Base-by-base conservation (phyloP, 2,329 filamentous ascomycete genomes). In the Colletotrichum caudatum region DNA sequence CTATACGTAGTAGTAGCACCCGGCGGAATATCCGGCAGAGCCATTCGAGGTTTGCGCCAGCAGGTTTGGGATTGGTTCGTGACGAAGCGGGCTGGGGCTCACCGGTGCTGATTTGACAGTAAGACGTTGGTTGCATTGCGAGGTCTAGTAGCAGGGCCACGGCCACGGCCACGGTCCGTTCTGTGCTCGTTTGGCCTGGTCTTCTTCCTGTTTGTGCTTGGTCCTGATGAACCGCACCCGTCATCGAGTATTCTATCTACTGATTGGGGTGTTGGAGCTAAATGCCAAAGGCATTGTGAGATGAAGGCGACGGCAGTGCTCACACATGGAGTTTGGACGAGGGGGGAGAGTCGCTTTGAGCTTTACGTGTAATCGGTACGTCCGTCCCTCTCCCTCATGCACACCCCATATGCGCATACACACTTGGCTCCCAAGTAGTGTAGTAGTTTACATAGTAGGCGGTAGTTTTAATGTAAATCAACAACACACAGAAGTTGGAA, bases 111-210 rank as follows among this genome's bases (percentile, higher is more conserved):
- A 59, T 48, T 60, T 69, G 51, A n/a, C 37, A 64, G 65, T 56
- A 53, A 64, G 54, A 64, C 54, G 51, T 60, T 59, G 69, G 51
- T 64, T 60, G 69, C 69, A 72, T 72, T 72, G 54, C 59, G 58
- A 64, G 61, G 29, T 50, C 35, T 33, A 56, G 37, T 29, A 29
- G 29, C 29, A 29, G 29, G 29, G 29, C 29, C 29, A 29, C 5
- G 37, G 33, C 58, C 65, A 64, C 48, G 65, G 65, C 66, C 65
- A 69, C 65, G 69, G 69, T 51, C 65, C 65, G 65, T 53, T 64
- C 69, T 60, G 65, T 64, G 65, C 59, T 59, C 65, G 69, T 71
- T 71, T 71, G 69, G 65, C 57, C 69, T 64, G 65, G 58, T 71
- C 56, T 69, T 50, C 41, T 54, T 39, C 39, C 53, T 54, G 58